A percentile compares a stretch with the other conserved stretches of the same genome.
These are phyloP conservation scores for Maudiozyma serrabonitensis DNA, from an alignment of 805 yeast genomes.

Conservation along the genomic window DNA sequence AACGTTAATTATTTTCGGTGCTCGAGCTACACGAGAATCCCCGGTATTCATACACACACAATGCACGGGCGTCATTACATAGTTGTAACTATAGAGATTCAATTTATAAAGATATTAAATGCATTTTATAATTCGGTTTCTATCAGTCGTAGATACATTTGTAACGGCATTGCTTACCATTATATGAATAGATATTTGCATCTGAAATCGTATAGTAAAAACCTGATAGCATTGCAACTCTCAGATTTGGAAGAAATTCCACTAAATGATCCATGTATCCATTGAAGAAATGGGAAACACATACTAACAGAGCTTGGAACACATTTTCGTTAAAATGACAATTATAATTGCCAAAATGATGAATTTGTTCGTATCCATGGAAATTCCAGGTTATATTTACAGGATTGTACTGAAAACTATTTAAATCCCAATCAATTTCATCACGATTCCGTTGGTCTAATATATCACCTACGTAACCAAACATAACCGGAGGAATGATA, in stretches of 20 bases:
- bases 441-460: slow-evolving; percentile 30
- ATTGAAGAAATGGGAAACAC: slow-evolving; percentile 39
- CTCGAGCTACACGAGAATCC: too few relatives aligned
- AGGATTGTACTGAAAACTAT: slow-evolving; percentile 27
- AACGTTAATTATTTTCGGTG: too few relatives aligned
- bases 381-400: slow-evolving; percentile 36
- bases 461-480: slow-evolving; percentile 42
- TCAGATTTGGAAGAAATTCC: slow-evolving; percentile 28
- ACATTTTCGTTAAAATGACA: slow-evolving; percentile 39
- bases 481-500: slow-evolving; percentile 47
- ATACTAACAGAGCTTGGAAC: slow-evolving; percentile 33
- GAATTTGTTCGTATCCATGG: slow-evolving; percentile 37
- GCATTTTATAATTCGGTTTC: too few relatives aligned
- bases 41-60: too few relatives aligned
- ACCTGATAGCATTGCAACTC: slow-evolving; percentile 32
- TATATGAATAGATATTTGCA: background rate
- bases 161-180: background rate
- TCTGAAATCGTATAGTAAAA: slow-evolving; percentile 27
- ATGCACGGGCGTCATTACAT: too few relatives aligned
- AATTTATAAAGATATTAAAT: too few relatives aligned
- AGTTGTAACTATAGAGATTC: too few relatives aligned
- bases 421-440: slow-evolving; percentile 25
- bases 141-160: background rate
- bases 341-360: slow-evolving; percentile 31
- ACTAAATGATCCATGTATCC: slow-evolving; percentile 33